A percentile compares a stretch with the other conserved stretches of the same genome.
Evolutionary conservation across 2,329 filamentous ascomycete species (phyloP).

Genomic region (Colletotrichum sansevieriae): DNA sequence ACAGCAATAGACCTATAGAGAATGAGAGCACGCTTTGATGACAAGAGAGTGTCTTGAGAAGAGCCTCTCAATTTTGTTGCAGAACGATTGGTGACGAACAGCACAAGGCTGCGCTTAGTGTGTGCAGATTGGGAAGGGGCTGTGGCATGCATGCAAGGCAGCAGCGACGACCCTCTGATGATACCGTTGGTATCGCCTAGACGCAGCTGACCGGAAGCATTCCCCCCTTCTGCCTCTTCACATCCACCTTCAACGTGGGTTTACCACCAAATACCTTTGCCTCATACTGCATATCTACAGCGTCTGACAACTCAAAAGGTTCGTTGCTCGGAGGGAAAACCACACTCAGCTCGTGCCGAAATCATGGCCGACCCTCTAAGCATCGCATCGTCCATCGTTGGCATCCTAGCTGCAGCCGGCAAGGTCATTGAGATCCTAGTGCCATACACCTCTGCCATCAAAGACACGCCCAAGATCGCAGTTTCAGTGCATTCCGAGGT

Average conservation of each 20-base stretch:
- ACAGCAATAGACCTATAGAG: conserved; percentile 38
- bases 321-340: too few species aligned
- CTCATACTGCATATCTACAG: too few species aligned
- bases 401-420: conserved; percentile 5
- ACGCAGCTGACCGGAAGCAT: too few species aligned
- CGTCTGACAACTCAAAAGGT: background rate
- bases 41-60: background rate
- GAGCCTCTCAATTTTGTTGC: background rate
- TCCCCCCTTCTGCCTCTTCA: too few species aligned
- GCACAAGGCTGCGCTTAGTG: too few species aligned
- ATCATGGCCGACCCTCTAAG: conserved; percentile 5
- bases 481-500: background rate
- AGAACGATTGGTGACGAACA: too few species aligned
- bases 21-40: conserved; percentile 41
- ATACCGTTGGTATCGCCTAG: too few species aligned
- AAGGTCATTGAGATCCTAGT: background rate
- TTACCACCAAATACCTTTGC: too few species aligned
- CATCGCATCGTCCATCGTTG: background rate
- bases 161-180: too few species aligned
- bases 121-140: too few species aligned
- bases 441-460: background rate
- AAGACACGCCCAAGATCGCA: background rate
- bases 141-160: too few species aligned
- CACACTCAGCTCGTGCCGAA: background rate
- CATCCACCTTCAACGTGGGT: too few species aligned